These are phyloP conservation scores for Phytophthora cajani DNA, from an alignment of 352 stramenopile species.

Conservation along the genomic window DNA sequence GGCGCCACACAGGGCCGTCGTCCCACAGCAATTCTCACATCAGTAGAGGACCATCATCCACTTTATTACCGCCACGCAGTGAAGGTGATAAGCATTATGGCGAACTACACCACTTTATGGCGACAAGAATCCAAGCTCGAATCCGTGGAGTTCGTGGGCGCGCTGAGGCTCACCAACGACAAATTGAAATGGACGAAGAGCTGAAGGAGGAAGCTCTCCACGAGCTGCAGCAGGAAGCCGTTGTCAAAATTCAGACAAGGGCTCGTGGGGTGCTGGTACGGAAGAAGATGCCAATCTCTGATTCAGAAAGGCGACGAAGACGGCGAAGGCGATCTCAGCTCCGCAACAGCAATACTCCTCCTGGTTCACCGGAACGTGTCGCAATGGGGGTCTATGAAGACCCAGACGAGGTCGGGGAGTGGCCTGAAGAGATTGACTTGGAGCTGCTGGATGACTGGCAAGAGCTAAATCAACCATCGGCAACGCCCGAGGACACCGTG, in stretches of 20 bases:
- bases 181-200: slow-evolving; percentile 42
- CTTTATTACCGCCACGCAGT: slow-evolving; percentile 6
- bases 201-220: slow-evolving; percentile 48
- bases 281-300: slow-evolving; percentile 32
- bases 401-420: slow-evolving; percentile 37
- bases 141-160: slow-evolving; percentile 44
- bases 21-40: slow-evolving; percentile 11
- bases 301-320: slow-evolving; percentile 20
- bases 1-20: slow-evolving; percentile 7
- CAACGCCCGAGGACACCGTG: slow-evolving; percentile 30
- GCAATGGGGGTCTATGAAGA: slow-evolving; percentile 29
- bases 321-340: slow-evolving; percentile 12
- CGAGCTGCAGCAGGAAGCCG: slow-evolving; percentile 44
- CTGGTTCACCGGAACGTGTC: neutral
- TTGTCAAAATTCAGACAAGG: slow-evolving; percentile 51
- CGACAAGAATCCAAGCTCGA: slow-evolving; percentile 46
- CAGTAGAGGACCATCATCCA: slow-evolving; percentile 17
- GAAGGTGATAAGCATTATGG: slow-evolving; percentile 25
- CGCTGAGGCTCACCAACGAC: slow-evolving; percentile 14
- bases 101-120: slow-evolving; percentile 39
- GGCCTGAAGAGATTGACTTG: slow-evolving; percentile 64
- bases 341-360: neutral
- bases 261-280: slow-evolving; percentile 43
- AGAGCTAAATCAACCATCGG: slow-evolving; percentile 48
- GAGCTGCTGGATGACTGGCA: slow-evolving; percentile 59